Conservation (phyloP, 805 yeast species). For the Suhomyces kilbournensis region DNA sequence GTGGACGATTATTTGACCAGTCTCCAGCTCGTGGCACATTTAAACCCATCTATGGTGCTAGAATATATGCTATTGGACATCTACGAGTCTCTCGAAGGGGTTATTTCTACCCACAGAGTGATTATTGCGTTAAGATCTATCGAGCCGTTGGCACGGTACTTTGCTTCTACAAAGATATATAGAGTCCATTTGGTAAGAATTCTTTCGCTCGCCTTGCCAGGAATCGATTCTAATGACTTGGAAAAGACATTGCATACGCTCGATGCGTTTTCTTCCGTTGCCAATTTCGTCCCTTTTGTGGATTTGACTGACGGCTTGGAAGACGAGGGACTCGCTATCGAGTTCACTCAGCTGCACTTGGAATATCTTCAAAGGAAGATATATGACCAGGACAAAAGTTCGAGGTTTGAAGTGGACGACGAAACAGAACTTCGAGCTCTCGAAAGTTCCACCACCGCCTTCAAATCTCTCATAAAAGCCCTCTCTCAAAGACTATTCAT, state of each 20-base stretch:
- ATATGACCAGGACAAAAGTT: slow-evolving; percentile 19
- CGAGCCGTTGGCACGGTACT: slow-evolving; percentile 60
- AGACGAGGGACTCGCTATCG: slow-evolving; percentile 37
- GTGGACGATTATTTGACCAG: slow-evolving; percentile 58
- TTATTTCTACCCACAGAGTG: slow-evolving; percentile 77
- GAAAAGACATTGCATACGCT: slow-evolving; percentile 66
- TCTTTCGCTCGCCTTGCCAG: slow-evolving; percentile 66
- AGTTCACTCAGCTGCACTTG: slow-evolving; percentile 66
- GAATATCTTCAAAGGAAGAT: slow-evolving; percentile 47
- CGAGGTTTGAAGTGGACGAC: slow-evolving; percentile 36
- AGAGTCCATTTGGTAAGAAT: slow-evolving; percentile 79
- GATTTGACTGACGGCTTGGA: slow-evolving; percentile 51
- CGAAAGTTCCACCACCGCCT: slow-evolving; percentile 69
- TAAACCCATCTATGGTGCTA: slow-evolving; percentile 54
- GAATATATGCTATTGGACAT: slow-evolving; percentile 62
- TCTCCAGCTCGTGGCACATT: slow-evolving; percentile 60
- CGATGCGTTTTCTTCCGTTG: slow-evolving; percentile 64
- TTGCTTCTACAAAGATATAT: slow-evolving; percentile 60
- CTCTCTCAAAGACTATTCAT: slow-evolving; percentile 59
- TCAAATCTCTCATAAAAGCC: slow-evolving; percentile 54
- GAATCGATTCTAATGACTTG: slow-evolving; percentile 86
- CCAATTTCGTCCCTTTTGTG: slow-evolving; percentile 68
- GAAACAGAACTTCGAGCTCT: slow-evolving; percentile 55
- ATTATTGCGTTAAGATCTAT: slow-evolving; percentile 67
- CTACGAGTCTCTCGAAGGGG: slow-evolving; percentile 70